Conservation (phyloP, 1,284 basidiomycete genomes). For the Exobasidium cylindrosporum region DNA sequence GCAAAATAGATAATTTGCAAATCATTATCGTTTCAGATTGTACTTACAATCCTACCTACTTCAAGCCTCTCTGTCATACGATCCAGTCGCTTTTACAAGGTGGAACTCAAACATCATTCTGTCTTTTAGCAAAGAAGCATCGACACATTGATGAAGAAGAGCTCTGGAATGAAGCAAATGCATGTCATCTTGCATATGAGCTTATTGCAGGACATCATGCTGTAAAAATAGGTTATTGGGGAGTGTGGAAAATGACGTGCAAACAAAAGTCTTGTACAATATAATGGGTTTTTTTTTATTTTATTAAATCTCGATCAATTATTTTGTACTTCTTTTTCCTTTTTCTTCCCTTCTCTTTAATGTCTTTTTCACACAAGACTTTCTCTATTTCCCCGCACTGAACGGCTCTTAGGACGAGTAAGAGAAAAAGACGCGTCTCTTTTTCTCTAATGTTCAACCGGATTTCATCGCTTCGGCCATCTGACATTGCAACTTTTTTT, state of each 20-base stretch:
- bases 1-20: background rate
- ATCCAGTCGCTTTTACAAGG: background rate
- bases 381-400: too few relatives aligned
- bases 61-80: conserved; percentile 4
- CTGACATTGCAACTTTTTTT: too few relatives aligned
- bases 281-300: too few relatives aligned
- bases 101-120: background rate
- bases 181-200: background rate
- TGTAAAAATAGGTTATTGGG: background rate
- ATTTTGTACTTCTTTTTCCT: too few relatives aligned
- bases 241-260: background rate
- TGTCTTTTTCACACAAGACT: too few relatives aligned
- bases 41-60: conserved; percentile 22
- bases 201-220: conserved; percentile 2
- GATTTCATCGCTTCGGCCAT: too few relatives aligned
- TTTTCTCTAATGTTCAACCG: too few relatives aligned
- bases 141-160: conserved; percentile 16
- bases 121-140: conserved; percentile 21
- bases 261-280: too few relatives aligned
- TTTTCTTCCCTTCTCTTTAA: too few relatives aligned
- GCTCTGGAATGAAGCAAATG: conserved; percentile 10
- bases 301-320: too few relatives aligned
- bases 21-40: conserved; percentile 20
- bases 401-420: too few relatives aligned
- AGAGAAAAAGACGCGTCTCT: too few relatives aligned